Evolutionary conservation across 2,329 filamentous ascomycete genomes (phyloP).

Genomic region (Coleophoma crateriformis): DNA sequence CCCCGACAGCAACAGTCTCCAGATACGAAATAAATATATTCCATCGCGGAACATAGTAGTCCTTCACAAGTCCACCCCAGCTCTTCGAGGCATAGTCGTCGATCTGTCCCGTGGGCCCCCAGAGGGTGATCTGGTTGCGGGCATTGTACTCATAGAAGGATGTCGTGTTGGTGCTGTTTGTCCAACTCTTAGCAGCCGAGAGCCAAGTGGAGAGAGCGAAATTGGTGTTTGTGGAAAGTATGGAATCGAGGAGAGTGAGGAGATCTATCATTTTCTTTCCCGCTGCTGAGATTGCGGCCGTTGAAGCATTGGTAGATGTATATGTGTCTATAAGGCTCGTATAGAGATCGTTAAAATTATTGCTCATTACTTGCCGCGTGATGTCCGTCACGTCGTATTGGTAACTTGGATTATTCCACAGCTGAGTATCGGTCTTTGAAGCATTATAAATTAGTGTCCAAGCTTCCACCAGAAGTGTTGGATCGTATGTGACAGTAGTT

Average conservation of each 20-base stretch:
- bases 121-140: constrained; percentile 44
- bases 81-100: constrained; percentile 43
- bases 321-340: constrained; percentile 36
- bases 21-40: constrained; percentile 37
- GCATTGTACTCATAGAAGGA: constrained; percentile 39
- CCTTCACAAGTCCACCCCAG: constrained; percentile 40
- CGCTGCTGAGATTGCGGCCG: constrained; percentile 15
- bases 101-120: constrained; percentile 41
- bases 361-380: constrained; percentile 41
- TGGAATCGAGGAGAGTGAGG: constrained; percentile 31
- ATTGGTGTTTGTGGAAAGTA: constrained; percentile 34
- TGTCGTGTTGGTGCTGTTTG: constrained; percentile 17
- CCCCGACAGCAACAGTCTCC: constrained; percentile 1
- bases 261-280: constrained; percentile 28
- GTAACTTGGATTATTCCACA: constrained; percentile 37
- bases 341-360: constrained; percentile 47
- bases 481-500: constrained; percentile 37
- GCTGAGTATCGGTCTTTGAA: constrained; percentile 18
- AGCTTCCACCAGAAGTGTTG: constrained; percentile 28
- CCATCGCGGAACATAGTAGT: constrained; percentile 43
- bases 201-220: constrained; percentile 39
- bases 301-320: constrained; percentile 17
- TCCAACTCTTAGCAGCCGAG: constrained; percentile 26
- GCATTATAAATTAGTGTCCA: constrained; percentile 35
- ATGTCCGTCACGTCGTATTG: constrained; percentile 42